A percentile compares a stretch with the other conserved stretches of the same genome.
phyloP scores from a whole-genome alignment of 2,329 filamentous ascomycete species.

The Alternaria gaisen region DNA sequence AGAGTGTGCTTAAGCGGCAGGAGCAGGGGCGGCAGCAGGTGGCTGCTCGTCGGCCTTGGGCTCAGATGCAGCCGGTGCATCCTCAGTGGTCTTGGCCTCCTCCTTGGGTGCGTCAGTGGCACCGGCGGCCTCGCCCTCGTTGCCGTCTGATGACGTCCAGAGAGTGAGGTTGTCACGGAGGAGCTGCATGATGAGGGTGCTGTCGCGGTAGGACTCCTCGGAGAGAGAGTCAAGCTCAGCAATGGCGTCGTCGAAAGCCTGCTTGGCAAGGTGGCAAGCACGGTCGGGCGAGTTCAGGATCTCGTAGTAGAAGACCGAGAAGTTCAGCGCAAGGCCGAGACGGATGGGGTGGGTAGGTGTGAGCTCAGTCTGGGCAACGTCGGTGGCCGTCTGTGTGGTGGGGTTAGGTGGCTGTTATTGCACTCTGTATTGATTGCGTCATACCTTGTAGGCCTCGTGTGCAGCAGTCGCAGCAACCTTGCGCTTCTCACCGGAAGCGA shows the following conservation, averaged over 20 bases:
- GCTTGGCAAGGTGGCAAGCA: constrained; percentile 98
- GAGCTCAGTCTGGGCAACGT: constrained; percentile 96
- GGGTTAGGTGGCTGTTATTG: constrained; percentile 32
- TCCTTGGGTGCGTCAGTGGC: constrained; percentile 69
- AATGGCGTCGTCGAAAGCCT: constrained; percentile 98
- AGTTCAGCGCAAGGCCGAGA: constrained; percentile 96
- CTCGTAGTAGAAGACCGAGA: constrained; percentile 99
- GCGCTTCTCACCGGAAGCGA: constrained; percentile 90
- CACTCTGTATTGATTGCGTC: constrained; percentile 43
- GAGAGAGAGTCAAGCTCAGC: constrained; percentile 97
- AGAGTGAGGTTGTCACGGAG: constrained; percentile 97
- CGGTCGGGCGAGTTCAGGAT: constrained; percentile 98
- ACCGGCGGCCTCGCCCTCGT: constrained; percentile 75
- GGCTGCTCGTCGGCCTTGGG: constrained; percentile 43
- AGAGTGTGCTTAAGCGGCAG: constrained; percentile 46
- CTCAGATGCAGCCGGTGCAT: constrained; percentile 55
- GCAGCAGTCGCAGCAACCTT: constrained; percentile 86
- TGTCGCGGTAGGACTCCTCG: constrained; percentile 98
- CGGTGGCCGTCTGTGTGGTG: constrained; percentile 82
- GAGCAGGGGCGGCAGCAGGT: constrained; percentile 41
- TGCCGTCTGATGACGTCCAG: constrained; percentile 94
- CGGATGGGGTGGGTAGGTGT: constrained; percentile 98
- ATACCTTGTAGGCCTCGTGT: constrained; percentile 97
- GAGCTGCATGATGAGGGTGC: constrained; percentile 99
- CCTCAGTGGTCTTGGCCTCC: constrained; percentile 63